Base-by-base conservation (phyloP, 345 rosid genomes). In the Rhodamnia argentea region DNA sequence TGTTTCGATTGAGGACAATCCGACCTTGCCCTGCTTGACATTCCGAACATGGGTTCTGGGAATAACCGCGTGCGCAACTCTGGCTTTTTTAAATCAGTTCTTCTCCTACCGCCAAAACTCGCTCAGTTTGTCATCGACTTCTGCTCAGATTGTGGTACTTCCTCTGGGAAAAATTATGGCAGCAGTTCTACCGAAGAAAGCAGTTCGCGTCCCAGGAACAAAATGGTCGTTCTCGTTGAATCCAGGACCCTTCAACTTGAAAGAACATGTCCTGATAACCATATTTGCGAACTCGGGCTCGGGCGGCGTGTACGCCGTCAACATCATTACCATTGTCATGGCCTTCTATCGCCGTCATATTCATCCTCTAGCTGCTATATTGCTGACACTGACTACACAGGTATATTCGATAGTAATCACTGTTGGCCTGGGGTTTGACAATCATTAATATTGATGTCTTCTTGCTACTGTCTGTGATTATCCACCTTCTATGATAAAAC, bases 171-270 rank as follows among this genome's bases (percentile, higher is more conserved):
- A 84, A 27, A 24, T 90, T 23, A 90, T 90, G 92, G 93, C 92
- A 3, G 90, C 90, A 47, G 58, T 89, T 59, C 87, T 92, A 20
- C 93, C 93, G 0, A 84, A n/a, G 9, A 90, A 83, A 44, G 5
- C 7, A 0, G 18, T 93, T 13, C 44, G 53, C 13, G 29, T 93
- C 78, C 93, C 91, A 5, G 40, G 87, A 58, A 93, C 92, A 3
- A 89, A 87, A 50, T 90, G 90, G 90, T 86, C 91, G 1, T 89
- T 91, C 76, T 92, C 93, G 13, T 62, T 92, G 84, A 92, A 91
- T 89, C 91, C 93, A 52, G 93, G 93, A 60, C 95, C 93, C 26
- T 93, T 92, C 87, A 92, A 90, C 87, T 32, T 91, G 8, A 93
- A 92, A 82, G 95, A 93, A 81, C 93, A 90, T 70, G 90, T 90